Percentiles rank a stretch among this genome's conserved stretches.
These are phyloP conservation scores for Liquidambar formosana DNA, from an alignment of 164 flowering plant species.

Conservation along the genomic window DNA sequence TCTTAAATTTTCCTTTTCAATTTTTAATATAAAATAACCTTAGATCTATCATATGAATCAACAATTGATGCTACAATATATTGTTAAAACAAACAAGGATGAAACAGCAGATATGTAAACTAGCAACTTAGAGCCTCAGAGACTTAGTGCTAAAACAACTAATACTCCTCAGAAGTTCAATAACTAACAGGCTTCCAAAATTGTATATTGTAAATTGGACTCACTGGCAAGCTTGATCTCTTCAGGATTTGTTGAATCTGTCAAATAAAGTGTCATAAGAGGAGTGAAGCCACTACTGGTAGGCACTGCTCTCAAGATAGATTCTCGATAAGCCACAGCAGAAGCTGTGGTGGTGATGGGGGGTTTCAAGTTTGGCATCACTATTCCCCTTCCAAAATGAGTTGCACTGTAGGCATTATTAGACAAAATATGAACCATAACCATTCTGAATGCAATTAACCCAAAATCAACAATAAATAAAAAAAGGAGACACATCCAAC, in stretches of 20 bases:
- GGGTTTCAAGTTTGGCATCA: conserved; percentile 94
- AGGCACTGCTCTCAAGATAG: conserved; percentile 81
- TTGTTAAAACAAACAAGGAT: no score
- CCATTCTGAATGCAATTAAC: not conserved
- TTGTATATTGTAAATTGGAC: conserved; percentile 22
- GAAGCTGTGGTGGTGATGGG: conserved; percentile 86
- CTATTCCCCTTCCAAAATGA: conserved; percentile 82
- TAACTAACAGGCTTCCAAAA: not conserved
- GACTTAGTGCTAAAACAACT: no score
- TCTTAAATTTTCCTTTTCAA: no score
- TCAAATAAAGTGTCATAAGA: conserved; percentile 95
- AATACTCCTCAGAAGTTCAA: not conserved
- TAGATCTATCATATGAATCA: no score
- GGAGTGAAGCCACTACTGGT: conserved; percentile 61
- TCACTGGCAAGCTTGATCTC: conserved; percentile 95
- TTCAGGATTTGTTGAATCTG: conserved; percentile 76
- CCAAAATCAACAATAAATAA: not conserved
- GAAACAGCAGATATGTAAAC: no score
- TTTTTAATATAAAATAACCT: no score
- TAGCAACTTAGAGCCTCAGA: no score
- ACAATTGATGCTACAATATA: no score
- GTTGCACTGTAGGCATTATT: conserved; percentile 51
- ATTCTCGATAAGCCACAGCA: conserved; percentile 77
- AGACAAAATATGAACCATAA: conserved; percentile 1
- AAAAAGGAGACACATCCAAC: no score